Percentiles rank a stretch among this genome's conserved stretches.
Evolutionary conservation across 2,329 filamentous ascomycete genomes (phyloP).

Genomic region (Chaetomiaceae sp.): DNA sequence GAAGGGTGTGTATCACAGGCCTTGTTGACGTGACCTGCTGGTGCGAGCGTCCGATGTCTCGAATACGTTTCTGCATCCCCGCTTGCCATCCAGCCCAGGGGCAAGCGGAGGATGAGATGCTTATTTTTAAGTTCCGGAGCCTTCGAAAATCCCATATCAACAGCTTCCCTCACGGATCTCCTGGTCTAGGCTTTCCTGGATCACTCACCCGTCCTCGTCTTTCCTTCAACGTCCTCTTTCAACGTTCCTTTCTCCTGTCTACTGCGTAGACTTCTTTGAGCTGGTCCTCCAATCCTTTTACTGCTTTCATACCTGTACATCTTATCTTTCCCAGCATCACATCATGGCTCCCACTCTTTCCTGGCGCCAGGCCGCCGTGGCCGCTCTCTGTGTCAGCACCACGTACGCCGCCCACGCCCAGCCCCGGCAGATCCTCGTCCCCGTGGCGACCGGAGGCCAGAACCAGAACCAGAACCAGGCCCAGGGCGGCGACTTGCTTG

Average conservation of each 20-base stretch:
- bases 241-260: conserved; percentile 5
- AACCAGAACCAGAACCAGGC: not conserved
- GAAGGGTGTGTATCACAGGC: not conserved
- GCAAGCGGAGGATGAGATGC: not conserved
- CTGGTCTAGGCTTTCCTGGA: not conserved
- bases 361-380: conserved; percentile 20
- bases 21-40: not conserved
- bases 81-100: not conserved
- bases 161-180: not conserved
- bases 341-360: conserved; percentile 14
- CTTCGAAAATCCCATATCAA: not conserved
- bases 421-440: not conserved
- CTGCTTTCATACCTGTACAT: not conserved
- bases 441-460: not conserved
- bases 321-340: not conserved
- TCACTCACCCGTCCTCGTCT: not conserved
- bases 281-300: not conserved
- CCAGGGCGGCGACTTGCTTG: no score
- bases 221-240: conserved; percentile 1
- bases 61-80: conserved; percentile 4
- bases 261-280: conserved; percentile 15
- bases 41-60: conserved; percentile 1
- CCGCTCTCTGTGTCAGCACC: conserved; percentile 14
- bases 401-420: not conserved
- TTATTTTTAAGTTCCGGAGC: conserved; percentile 5